These are phyloP conservation scores for Kuraishia capsulata DNA, from an alignment of 805 yeast genomes.

Conservation along the genomic window DNA sequence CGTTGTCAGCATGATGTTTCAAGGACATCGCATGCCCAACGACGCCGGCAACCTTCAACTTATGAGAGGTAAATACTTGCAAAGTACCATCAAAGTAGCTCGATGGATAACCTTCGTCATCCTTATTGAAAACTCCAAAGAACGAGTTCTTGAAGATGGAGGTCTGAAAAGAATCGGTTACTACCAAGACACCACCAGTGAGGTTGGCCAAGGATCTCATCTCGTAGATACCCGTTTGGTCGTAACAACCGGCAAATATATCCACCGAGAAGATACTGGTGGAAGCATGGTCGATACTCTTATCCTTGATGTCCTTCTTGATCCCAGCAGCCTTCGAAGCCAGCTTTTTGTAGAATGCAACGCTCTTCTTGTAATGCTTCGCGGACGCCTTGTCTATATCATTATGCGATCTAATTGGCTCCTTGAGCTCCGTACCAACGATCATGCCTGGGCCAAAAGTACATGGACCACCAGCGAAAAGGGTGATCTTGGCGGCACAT, in stretches of 20 bases:
- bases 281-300: constrained; percentile 24
- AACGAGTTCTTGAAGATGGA: constrained; percentile 90
- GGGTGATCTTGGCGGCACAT: constrained; percentile 79
- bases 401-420: constrained; percentile 94
- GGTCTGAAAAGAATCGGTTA: constrained; percentile 90
- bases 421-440: constrained; percentile 85
- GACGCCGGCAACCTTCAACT: constrained; percentile 83
- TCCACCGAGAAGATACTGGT: constrained; percentile 74
- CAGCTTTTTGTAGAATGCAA: constrained; percentile 67
- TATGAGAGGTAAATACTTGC: constrained; percentile 80
- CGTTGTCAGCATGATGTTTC: constrained; percentile 58
- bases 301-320: constrained; percentile 25
- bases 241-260: constrained; percentile 91
- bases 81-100: constrained; percentile 88
- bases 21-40: constrained; percentile 87
- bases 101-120: constrained; percentile 74
- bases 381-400: constrained; percentile 91
- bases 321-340: constrained; percentile 60
- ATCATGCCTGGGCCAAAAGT: constrained; percentile 92
- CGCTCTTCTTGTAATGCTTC: constrained; percentile 79
- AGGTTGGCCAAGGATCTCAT: constrained; percentile 79
- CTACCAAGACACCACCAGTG: constrained; percentile 85
- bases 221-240: constrained; percentile 91
- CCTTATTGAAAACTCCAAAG: constrained; percentile 79
- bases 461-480: constrained; percentile 93